Evolutionary conservation across 176 grass and related monocot genomes (phyloP).

Genomic region (Phoenix dactylifera): DNA sequence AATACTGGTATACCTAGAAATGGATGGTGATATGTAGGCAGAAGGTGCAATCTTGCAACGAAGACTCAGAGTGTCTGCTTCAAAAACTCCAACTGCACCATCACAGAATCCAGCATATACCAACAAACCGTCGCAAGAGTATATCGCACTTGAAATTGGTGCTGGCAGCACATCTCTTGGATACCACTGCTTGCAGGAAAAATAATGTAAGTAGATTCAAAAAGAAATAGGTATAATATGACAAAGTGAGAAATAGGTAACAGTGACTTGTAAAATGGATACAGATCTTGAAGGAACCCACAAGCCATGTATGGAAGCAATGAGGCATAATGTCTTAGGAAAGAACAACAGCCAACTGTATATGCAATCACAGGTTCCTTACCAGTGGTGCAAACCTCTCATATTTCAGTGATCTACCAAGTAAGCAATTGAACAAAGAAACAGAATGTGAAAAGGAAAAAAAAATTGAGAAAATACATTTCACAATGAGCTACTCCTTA

Average conservation of each 20-base stretch:
- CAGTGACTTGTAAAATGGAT: neutral
- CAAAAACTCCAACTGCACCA: conserved; percentile 95
- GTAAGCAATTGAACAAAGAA: too few species aligned
- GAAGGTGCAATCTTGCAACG: conserved; percentile 76
- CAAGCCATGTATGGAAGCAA: too few species aligned
- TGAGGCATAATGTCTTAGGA: too few species aligned
- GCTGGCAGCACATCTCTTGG: conserved; percentile 71
- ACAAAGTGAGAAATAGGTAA: conserved; percentile 1
- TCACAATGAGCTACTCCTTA: too few species aligned
- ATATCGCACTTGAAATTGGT: conserved; percentile 93
- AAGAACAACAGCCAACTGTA: too few species aligned
- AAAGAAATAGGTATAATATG: conserved; percentile 1
- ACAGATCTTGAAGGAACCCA: too few species aligned
- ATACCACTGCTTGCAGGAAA: conserved; percentile 49
- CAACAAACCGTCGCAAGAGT: conserved; percentile 81
- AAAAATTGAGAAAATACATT: too few species aligned
- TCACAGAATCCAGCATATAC: conserved; percentile 80
- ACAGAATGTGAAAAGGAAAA: too few species aligned
- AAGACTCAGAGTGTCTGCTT: conserved; percentile 65
- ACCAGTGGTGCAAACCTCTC: too few species aligned
- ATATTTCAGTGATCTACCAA: too few species aligned
- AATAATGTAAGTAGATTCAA: conserved; percentile 7
- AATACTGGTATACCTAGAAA: conserved; percentile 42
- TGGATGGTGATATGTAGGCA: conserved; percentile 72
- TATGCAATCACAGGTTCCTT: too few species aligned